Percentiles rank a stretch among this genome's conserved stretches.
phyloP scores from a whole-genome alignment of 1,139 yeast species.

The Pichia sp. region DNA sequence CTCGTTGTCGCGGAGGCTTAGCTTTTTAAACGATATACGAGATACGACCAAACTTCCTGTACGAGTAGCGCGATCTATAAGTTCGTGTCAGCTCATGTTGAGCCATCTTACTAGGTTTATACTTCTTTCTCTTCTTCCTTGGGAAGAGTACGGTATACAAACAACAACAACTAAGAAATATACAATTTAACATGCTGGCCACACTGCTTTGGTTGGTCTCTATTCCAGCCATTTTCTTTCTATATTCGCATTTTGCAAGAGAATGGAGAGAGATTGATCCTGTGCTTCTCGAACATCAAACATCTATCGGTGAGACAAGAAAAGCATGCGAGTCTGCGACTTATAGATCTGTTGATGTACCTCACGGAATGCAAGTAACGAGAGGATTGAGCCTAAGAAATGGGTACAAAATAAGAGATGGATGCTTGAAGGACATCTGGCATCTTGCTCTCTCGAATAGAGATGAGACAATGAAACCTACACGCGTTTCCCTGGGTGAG shows the following conservation, averaged over 20 bases:
- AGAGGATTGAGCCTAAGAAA: slow-evolving; percentile 61
- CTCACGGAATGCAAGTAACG: slow-evolving; percentile 52
- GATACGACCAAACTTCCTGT: no score
- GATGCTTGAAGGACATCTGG: slow-evolving; percentile 67
- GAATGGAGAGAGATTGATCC: slow-evolving; percentile 46
- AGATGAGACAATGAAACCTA: slow-evolving; percentile 1
- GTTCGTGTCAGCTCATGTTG: no score
- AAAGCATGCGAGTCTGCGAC: slow-evolving; percentile 54
- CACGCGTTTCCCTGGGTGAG: slow-evolving; percentile 5
- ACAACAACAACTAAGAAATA: no score
- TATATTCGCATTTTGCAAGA: slow-evolving; percentile 11
- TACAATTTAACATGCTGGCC: no score
- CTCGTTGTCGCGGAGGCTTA: no score
- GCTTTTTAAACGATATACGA: no score
- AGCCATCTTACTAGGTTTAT: no score
- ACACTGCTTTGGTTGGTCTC: background rate
- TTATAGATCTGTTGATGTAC: slow-evolving; percentile 57
- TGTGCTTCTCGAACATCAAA: slow-evolving; percentile 52
- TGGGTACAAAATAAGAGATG: slow-evolving; percentile 59
- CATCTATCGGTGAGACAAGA: slow-evolving; percentile 50
- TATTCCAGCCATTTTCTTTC: background rate
- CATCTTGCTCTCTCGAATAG: slow-evolving; percentile 26
- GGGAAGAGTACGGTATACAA: no score
- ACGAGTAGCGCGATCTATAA: no score
- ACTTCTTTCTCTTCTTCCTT: no score